Evolutionary conservation across 31 red algal genomes (phyloP), one percentile per base, ranked within the genome.

Genomic region (Porphyra umbilicalis): DNA sequence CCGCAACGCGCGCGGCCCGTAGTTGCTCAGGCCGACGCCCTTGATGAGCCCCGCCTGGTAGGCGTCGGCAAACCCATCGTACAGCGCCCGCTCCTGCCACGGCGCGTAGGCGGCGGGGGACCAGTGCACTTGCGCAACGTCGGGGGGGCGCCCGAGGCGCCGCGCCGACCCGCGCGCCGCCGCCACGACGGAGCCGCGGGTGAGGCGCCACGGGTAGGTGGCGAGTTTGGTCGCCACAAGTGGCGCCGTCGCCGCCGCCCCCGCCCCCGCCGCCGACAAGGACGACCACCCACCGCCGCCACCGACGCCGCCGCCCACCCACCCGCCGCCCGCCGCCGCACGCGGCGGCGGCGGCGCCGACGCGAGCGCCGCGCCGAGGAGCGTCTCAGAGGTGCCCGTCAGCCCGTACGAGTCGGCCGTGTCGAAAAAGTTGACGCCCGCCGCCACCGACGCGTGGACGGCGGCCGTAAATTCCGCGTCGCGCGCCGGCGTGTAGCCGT

Each of bases 361-460:
- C 32, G 35, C 44, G 37, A 86, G 75, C 77, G 92, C 88, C 18
- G 40, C 35, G 30, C 94, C 94, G 38, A 96, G 79, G 20, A 96
- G 83, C 8, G 36, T 33, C 79, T 96, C 94, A 3, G 94, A 87
- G 32, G 89, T 82, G 39, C 81, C 94, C 77, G 87, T 84, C 32
- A 94, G 80, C 29, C 94, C 94, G 84, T 96, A 96, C 35, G 86
- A 88, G 82, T 96, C 90, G 25, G 90, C 94, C 8, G 94, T 96
- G 78, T 96, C 94, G 33, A 96, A 82, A 35, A 96, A 79, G 14
- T 78, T 83, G 36, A 96, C 83, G 8, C 94, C 94, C 30, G 40
- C 40, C 11, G 44, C 34, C 9, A 89, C 34, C 10, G 85, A 85
- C n/a, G 74, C 77, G 29, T 89, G 42, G 36, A 92, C 82, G 4